Evolutionary conservation across 768 basidiomycete species (phyloP).

Genomic region (Mrakia gelida): DNA sequence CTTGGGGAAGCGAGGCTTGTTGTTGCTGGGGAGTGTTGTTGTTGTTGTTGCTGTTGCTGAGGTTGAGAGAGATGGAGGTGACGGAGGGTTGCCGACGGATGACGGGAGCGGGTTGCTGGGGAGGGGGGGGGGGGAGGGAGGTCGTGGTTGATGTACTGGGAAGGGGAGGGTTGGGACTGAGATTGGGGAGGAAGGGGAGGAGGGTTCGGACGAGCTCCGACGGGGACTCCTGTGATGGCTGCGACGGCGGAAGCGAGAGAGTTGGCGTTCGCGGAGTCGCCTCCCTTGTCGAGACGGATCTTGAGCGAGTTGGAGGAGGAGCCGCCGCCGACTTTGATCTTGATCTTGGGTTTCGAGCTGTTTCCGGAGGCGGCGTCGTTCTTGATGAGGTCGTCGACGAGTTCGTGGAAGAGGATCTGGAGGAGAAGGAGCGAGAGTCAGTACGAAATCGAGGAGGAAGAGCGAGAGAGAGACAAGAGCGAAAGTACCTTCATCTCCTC

Average conservation of each 20-base stretch:
- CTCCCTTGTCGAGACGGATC: not conserved
- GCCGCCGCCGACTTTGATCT: slow-evolving; percentile 18
- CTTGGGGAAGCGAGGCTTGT: not conserved
- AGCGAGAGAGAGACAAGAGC: too few relatives aligned
- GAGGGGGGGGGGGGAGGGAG: not conserved
- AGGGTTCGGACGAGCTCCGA: not conserved
- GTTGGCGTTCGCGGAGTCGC: not conserved
- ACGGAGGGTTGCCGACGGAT: not conserved
- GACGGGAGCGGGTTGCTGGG: not conserved
- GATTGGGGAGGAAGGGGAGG: not conserved
- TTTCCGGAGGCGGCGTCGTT: not conserved
- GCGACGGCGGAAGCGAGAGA: slow-evolving; percentile 3
- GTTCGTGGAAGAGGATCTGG: slow-evolving; percentile 22
- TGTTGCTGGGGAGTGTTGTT: not conserved
- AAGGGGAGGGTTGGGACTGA: not conserved
- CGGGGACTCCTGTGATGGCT: not conserved
- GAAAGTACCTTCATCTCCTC: slow-evolving; percentile 12
- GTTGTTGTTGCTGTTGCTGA: not conserved
- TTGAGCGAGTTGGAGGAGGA: not conserved
- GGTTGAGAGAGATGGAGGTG: not conserved
- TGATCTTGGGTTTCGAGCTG: slow-evolving; percentile 25
- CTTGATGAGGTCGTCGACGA: slow-evolving; percentile 22
- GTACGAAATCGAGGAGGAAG: not conserved
- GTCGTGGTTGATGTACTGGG: not conserved
- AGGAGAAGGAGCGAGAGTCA: not conserved